Base-by-base conservation (phyloP, 1,139 yeast species). In the Protomyces inouyei region DNA sequence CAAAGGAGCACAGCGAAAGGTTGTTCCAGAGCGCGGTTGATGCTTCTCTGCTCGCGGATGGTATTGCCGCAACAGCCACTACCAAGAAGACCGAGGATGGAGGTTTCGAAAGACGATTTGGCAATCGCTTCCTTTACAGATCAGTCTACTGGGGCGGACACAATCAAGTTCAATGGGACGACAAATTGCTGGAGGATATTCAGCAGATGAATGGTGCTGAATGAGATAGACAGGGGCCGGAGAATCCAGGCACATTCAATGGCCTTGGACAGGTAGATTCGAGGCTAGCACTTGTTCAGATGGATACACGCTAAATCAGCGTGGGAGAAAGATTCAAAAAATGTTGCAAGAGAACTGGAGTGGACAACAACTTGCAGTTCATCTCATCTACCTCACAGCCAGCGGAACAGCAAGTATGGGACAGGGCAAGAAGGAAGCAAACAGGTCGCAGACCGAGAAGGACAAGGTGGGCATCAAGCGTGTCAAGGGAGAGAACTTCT, bases 401-500 rank as follows among this genome's bases (percentile, higher is more conserved):
- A 28, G 32, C 1, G 8, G 8, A 37, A n/a, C 28, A 43, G 48
- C 48, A 43, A 21, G 8, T 3, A 91, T 92, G 98, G 98, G 97
- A 74, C 86, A 91, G 48, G 92, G 84, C 68, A 92, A 92, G 82
- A 92, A 90, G 73, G 98, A 92, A 77, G 88, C 88, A 74, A 82
- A 80, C 72, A 86, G 97, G 80, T 84, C 96, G 74, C 82, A 81
- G 68, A 61, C 57, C 4, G 61, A 55, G 53, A 56, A 45, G 37
- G 65, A 54, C 28, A 83, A 89, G 73, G 96, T 88, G 75, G 97
- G 97, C 46, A 92, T 93, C 73, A 83, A 93, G 67, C 86, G 96
- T 68, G 95, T 90, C 63, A 93, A 93, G 76, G 98, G 98, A 71
- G 98, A 93, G 77, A 93, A 93, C 79, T 93, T 93, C 78, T 93